Percentiles rank a stretch among this genome's conserved stretches.
These are phyloP conservation scores for Eucalyptus microcorys DNA, from an alignment of 345 rosid species.

Conservation along the genomic window DNA sequence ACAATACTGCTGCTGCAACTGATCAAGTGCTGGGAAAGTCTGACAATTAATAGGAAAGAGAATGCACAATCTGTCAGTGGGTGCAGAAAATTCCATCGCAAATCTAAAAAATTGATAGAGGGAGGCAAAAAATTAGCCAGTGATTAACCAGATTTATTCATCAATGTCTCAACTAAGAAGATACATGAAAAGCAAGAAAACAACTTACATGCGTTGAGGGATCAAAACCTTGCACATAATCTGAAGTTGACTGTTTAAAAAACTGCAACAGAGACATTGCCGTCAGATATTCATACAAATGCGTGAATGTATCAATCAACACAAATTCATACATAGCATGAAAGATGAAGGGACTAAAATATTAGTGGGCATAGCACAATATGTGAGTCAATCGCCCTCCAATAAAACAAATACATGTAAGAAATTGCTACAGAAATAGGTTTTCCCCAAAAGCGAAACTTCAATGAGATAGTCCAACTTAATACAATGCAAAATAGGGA, in stretches of 20 bases:
- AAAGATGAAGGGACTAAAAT: neutral
- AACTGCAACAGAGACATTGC: slow-evolving; percentile 37
- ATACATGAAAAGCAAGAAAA: neutral
- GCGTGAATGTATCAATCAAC: neutral
- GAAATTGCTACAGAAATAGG: neutral
- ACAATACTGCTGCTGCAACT: slow-evolving; percentile 59
- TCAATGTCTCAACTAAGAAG: neutral
- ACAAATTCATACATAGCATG: neutral
- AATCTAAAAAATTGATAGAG: neutral
- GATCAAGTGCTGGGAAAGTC: slow-evolving; percentile 48
- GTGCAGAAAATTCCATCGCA: neutral
- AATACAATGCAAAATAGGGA: neutral
- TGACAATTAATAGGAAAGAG: neutral
- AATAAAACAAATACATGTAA: neutral
- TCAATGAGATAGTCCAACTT: neutral
- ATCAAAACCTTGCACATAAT: slow-evolving; percentile 61
- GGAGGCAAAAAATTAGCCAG: neutral
- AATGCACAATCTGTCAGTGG: neutral
- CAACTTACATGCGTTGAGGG: slow-evolving; percentile 69
- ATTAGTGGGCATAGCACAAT: neutral
- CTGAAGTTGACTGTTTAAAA: slow-evolving; percentile 60
- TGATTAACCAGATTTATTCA: neutral
- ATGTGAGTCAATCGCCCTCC: neutral
- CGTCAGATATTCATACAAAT: neutral
- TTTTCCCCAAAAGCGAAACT: neutral